Evolutionary conservation across 225 moss, liverwort and hornwort species (phyloP).

Genomic region (Physcomitrellopsis africana): DNA sequence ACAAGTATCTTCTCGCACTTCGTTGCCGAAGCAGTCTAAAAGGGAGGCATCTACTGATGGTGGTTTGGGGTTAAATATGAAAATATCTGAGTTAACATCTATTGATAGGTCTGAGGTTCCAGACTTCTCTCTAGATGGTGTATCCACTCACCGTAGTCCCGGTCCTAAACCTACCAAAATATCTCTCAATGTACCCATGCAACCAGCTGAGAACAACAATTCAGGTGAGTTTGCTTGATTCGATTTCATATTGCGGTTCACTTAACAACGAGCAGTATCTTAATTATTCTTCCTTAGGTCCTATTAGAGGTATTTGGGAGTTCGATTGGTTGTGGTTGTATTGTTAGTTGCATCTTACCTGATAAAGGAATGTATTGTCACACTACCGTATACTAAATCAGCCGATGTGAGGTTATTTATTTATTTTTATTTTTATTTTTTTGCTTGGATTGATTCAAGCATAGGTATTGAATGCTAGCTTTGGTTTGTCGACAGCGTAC

Average conservation of each 20-base stretch:
- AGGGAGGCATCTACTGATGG: constrained; percentile 84
- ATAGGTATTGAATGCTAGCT: constrained; percentile 15
- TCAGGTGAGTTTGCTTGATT: constrained; percentile 40
- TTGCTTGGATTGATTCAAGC: not conserved
- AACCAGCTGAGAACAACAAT: constrained; percentile 51
- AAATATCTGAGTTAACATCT: constrained; percentile 39
- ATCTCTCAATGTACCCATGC: constrained; percentile 26
- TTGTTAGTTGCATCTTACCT: not conserved
- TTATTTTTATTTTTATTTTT: not conserved
- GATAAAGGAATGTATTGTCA: not conserved
- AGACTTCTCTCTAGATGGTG: constrained; percentile 64
- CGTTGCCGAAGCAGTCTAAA: constrained; percentile 87
- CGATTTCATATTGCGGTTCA: not conserved
- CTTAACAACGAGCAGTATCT: constrained; percentile 12
- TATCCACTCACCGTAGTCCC: constrained; percentile 35
- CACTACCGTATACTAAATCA: constrained; percentile 18
- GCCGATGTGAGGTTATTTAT: constrained; percentile 5
- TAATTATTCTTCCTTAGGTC: not conserved
- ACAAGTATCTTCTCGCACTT: constrained; percentile 84
- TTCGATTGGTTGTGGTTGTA: not conserved
- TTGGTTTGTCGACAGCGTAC: constrained; percentile 23
- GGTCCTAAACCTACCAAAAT: constrained; percentile 34
- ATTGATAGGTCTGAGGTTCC: constrained; percentile 54
- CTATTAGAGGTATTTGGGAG: constrained; percentile 4
- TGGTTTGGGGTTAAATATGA: constrained; percentile 69